Percentiles rank a stretch among this genome's conserved stretches.
phyloP scores from a whole-genome alignment of 371 early-diverging fungal species.

The Actinomucor elegans region DNA sequence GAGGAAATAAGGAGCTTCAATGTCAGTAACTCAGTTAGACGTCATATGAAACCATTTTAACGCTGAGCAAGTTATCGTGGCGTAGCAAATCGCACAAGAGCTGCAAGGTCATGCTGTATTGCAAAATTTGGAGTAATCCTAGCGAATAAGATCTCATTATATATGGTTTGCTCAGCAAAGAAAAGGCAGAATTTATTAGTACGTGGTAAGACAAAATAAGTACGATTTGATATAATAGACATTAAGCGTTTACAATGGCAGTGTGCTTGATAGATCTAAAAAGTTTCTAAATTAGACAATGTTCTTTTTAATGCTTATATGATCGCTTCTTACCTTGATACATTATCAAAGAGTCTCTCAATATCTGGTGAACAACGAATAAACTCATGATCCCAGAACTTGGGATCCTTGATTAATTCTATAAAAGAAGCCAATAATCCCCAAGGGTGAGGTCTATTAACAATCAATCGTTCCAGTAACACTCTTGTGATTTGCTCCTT shows the following conservation, averaged over 20 bases:
- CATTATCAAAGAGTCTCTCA: slow-evolving; percentile 71
- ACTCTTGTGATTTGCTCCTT: slow-evolving; percentile 95
- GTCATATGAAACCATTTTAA: too few species aligned
- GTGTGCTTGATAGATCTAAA: slow-evolving; percentile 18
- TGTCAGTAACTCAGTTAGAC: too few species aligned
- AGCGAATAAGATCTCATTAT: too few species aligned
- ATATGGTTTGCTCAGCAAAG: too few species aligned
- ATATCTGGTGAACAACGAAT: slow-evolving; percentile 74
- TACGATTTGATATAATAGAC: too few species aligned
- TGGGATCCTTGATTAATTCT: slow-evolving; percentile 90
- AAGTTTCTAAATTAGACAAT: neutral
- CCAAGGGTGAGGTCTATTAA: slow-evolving; percentile 97
- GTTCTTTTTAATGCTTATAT: neutral
- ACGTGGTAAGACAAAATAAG: too few species aligned
- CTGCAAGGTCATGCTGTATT: too few species aligned
- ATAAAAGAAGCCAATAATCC: slow-evolving; percentile 95
- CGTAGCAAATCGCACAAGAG: too few species aligned
- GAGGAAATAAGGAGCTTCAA: too few species aligned
- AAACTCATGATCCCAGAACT: slow-evolving; percentile 84
- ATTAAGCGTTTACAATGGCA: neutral
- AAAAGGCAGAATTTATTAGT: too few species aligned
- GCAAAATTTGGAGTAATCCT: too few species aligned
- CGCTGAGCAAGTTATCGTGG: too few species aligned
- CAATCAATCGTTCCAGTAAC: slow-evolving; percentile 92
- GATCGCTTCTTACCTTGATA: slow-evolving; percentile 49